Evolutionary conservation across 2,329 filamentous ascomycete genomes (phyloP), one percentile per base, ranked within the genome.

Genomic region (Zymoseptoria passerinii): DNA sequence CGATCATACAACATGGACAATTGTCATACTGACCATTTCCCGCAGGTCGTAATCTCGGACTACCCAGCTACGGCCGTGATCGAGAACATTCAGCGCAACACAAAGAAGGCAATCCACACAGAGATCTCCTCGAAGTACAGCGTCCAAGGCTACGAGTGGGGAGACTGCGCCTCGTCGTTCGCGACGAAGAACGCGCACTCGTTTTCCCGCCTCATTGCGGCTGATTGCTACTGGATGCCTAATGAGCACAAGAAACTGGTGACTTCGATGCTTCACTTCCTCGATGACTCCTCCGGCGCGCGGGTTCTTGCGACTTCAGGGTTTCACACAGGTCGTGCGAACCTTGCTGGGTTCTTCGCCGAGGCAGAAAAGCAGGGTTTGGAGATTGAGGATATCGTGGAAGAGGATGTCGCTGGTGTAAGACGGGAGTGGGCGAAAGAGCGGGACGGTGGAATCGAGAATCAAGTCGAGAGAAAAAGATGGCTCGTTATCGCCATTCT

Each of bases 171-270:
- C 13, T 71, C 74, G 16, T 49, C 70, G 27, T 77, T 82, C 53
- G 73, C 77, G 10, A 23, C 50, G 6, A 54, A 65, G 1, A 63
- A 75, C 54, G 72, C 72, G 10, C 73, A 73, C 8, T 58, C 63
- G 1, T 89, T 85, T 67, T 83, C 83, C 51, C 80, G 84, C 58
- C 76, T 90, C 48, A 73, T 89, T n/a, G 84, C 83, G 0, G 84
- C 85, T 61, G 87, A 90, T 72, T 89, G 87, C 67, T 78, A 88
- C 58, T 90, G 87, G 87, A 89, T 90, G 84, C 81, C 83, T 1
- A 81, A 80, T 76, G 81, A 90, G 75, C 88, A 90, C 71, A 78
- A 73, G n/a, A 87, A 85, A 70, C 77, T 90, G 27, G 79, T 80
- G 52, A 72, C 69, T 49, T 88, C 85, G 23, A 82, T 89, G 68